phyloP scores from a whole-genome alignment of 2,329 filamentous ascomycete species.

The Stagonosporopsis vannaccii region DNA sequence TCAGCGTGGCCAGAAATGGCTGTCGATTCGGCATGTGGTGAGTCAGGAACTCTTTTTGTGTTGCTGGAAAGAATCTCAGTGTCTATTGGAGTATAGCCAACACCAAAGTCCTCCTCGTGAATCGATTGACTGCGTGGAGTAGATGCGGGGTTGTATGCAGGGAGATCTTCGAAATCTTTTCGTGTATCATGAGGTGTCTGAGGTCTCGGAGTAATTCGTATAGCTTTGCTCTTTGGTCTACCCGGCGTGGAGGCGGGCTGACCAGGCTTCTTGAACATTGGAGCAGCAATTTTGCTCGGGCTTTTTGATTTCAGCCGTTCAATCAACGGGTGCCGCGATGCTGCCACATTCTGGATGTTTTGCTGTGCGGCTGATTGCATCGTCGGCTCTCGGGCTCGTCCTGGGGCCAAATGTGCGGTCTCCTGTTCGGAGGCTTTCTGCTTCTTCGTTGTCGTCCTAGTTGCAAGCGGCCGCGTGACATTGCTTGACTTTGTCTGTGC shows the following conservation, averaged over 20 bases:
- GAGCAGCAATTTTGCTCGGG: constrained; percentile 1
- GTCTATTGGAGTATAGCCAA: constrained; percentile 8
- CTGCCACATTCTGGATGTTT: constrained; percentile 2
- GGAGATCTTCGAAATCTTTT: constrained; percentile 2
- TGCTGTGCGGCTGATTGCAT: constrained; percentile 1
- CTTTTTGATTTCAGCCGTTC: constrained; percentile 19
- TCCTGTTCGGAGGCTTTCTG: neutral
- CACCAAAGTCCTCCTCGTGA: constrained; percentile 8
- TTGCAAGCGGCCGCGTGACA: neutral
- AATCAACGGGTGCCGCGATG: constrained; percentile 22
- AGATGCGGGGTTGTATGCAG: constrained; percentile 19
- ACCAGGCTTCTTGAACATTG: constrained; percentile 29
- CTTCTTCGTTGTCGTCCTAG: neutral
- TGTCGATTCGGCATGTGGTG: constrained; percentile 48
- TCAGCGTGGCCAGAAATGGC: constrained; percentile 50
- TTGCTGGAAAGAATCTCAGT: constrained; percentile 51
- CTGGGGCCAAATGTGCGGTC: neutral
- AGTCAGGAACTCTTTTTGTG: constrained; percentile 52
- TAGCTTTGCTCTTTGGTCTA: constrained; percentile 5
- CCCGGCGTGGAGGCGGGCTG: constrained; percentile 27
- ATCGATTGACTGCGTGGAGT: constrained; percentile 16
- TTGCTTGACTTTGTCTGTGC: neutral
- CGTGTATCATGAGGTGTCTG: constrained; percentile 18
- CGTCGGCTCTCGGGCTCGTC: neutral
- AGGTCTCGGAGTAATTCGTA: constrained; percentile 7